Conservation (phyloP, 768 basidiomycete genomes). For the Trametes cinnabarina region DNA sequence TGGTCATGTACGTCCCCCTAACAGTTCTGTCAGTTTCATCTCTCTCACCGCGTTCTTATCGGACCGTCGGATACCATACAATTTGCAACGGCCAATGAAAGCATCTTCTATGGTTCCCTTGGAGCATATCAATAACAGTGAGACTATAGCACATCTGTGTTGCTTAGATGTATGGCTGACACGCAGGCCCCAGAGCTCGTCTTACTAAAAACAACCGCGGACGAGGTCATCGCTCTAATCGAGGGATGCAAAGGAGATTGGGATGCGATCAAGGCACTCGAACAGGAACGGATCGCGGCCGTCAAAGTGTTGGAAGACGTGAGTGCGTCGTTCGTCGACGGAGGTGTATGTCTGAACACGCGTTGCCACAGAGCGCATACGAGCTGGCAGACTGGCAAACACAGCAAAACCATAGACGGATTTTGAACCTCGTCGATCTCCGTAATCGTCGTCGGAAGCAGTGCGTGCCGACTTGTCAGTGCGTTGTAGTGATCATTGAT, state of each 20-base stretch:
- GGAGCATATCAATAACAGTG: constrained; percentile 3
- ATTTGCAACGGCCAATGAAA: not conserved
- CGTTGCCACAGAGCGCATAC: not conserved
- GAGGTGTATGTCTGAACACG: too few relatives aligned
- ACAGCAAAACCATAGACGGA: not conserved
- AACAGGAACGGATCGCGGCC: not conserved
- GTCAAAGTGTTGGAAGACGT: not conserved
- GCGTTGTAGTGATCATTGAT: not conserved
- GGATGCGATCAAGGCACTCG: not conserved
- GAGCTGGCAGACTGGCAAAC: constrained; percentile 1
- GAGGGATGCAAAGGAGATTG: not conserved
- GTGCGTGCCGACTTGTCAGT: not conserved
- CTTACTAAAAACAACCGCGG: not conserved
- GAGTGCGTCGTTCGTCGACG: not conserved
- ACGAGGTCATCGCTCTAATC: not conserved
- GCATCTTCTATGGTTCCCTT: constrained; percentile 8
- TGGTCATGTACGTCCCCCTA: not conserved
- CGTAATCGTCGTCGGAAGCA: not conserved
- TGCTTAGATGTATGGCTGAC: not conserved
- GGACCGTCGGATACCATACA: not conserved
- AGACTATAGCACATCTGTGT: too few relatives aligned
- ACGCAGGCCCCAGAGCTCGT: not conserved
- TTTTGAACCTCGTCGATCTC: not conserved
- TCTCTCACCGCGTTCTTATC: not conserved
- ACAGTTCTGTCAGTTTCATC: not conserved